Conservation (phyloP, 345 rosid species). For the Erysimum cheiranthoides region DNA sequence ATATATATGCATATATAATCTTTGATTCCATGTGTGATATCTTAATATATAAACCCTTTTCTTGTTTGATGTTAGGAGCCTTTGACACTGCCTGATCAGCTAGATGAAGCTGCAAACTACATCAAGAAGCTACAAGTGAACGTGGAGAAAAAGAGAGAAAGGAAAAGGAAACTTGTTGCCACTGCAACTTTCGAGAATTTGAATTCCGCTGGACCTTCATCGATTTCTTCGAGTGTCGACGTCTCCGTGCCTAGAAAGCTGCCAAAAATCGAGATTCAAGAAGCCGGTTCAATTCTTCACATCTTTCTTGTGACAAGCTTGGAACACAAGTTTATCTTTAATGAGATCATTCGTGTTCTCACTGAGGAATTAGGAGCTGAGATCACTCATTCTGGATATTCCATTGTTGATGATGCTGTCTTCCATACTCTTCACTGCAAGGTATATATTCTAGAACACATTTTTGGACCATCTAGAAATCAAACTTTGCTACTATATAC, state of each 20-base stretch:
- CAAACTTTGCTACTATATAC: conserved; percentile 8
- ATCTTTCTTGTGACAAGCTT: conserved; percentile 44
- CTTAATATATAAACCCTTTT: background rate
- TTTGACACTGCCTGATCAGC: conserved; percentile 42
- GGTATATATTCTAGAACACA: conserved; percentile 19
- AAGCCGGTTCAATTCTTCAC: conserved; percentile 35
- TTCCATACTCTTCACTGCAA: conserved; percentile 48
- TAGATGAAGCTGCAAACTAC: conserved; percentile 49
- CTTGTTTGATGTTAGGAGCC: conserved; percentile 35
- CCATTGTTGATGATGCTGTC: conserved; percentile 40
- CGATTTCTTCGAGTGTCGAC: conserved; percentile 21
- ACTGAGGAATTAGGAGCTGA: conserved; percentile 41
- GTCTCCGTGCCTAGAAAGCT: conserved; percentile 19
- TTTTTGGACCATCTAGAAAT: background rate
- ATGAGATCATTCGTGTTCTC: conserved; percentile 39
- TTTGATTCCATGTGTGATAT: background rate
- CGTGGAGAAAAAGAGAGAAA: conserved; percentile 42
- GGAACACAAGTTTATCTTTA: conserved; percentile 40
- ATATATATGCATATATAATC: conserved; percentile 12
- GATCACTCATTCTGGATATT: conserved; percentile 44
- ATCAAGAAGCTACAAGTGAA: conserved; percentile 44
- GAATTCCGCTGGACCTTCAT: conserved; percentile 34
- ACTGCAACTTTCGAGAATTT: conserved; percentile 12
- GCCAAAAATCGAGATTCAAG: conserved; percentile 45
- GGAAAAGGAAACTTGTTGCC: conserved; percentile 32